Evolutionary conservation across 345 rosid species (phyloP).

Genomic region (Gossypium bickii): DNA sequence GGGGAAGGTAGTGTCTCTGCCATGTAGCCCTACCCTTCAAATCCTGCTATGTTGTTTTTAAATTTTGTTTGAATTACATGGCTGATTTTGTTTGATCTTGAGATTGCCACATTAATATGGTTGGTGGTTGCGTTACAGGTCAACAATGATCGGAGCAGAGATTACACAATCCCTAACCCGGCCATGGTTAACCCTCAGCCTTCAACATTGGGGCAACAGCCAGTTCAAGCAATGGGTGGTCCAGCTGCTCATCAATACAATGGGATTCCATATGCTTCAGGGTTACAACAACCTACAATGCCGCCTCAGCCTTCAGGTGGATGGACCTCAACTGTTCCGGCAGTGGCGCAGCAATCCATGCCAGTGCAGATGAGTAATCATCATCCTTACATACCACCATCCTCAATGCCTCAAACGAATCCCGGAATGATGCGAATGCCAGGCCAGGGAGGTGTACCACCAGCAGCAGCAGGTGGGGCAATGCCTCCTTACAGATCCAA

Average conservation of each 20-base stretch:
- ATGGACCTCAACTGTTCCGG: slow-evolving; percentile 49
- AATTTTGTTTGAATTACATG: not conserved
- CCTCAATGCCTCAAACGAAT: slow-evolving; percentile 43
- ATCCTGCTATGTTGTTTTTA: not conserved
- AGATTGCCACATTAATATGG: not conserved
- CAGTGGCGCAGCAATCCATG: slow-evolving; percentile 43
- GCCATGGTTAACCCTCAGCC: slow-evolving; percentile 47
- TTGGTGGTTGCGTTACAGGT: slow-evolving; percentile 41
- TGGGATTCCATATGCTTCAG: slow-evolving; percentile 37
- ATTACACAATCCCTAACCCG: slow-evolving; percentile 66
- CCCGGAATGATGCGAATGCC: slow-evolving; percentile 67
- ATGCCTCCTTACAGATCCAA: slow-evolving; percentile 41
- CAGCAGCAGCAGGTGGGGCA: slow-evolving; percentile 26
- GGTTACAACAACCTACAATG: slow-evolving; percentile 35
- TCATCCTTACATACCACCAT: slow-evolving; percentile 52
- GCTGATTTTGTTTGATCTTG: not conserved
- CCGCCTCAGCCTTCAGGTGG: slow-evolving; percentile 47
- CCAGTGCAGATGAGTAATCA: slow-evolving; percentile 49
- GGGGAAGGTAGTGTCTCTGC: not conserved
- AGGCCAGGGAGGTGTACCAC: slow-evolving; percentile 28
- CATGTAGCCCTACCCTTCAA: not conserved
- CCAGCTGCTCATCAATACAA: slow-evolving; percentile 40
- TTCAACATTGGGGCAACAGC: slow-evolving; percentile 68
- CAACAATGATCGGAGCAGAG: slow-evolving; percentile 90
- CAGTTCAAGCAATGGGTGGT: slow-evolving; percentile 39